phyloP scores from a whole-genome alignment of 2,329 filamentous ascomycete species.

The Fusarium guadeloupense region DNA sequence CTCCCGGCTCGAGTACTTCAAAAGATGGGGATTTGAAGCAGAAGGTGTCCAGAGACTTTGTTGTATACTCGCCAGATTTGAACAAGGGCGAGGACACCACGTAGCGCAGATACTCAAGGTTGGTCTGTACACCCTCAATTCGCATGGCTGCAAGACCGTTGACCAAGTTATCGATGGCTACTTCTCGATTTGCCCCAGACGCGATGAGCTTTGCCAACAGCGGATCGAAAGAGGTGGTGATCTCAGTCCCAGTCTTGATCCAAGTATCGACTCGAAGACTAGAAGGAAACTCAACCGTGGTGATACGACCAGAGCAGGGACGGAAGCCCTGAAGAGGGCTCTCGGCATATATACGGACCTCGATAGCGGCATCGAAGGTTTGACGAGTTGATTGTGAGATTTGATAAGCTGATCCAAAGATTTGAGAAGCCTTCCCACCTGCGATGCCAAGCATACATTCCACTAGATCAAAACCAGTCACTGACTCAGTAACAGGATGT shows the following conservation, averaged over 20 bases:
- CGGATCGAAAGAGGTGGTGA: constrained; percentile 79
- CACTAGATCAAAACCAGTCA: constrained; percentile 78
- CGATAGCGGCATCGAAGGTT: constrained; percentile 48
- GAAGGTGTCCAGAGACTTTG: constrained; percentile 48
- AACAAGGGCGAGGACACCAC: constrained; percentile 45
- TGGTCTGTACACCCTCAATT: constrained; percentile 48
- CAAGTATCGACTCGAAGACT: constrained; percentile 70
- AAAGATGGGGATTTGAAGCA: constrained; percentile 42
- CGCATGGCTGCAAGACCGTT: constrained; percentile 63
- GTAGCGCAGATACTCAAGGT: constrained; percentile 47
- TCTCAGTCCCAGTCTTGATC: constrained; percentile 73
- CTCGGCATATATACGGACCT: constrained; percentile 54
- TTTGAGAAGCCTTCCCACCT: constrained; percentile 4
- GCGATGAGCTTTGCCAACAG: constrained; percentile 81
- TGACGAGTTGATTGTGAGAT: constrained; percentile 22
- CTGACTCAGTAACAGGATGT: constrained; percentile 72
- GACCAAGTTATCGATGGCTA: constrained; percentile 70
- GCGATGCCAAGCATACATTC: constrained; percentile 56
- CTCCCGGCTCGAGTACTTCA: constrained; percentile 50
- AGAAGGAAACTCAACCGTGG: constrained; percentile 64
- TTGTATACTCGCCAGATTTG: constrained; percentile 43
- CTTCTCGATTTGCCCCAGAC: constrained; percentile 64
- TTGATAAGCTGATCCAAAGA: constrained; percentile 32
- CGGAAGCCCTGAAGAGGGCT: constrained; percentile 67
- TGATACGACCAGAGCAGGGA: constrained; percentile 67